Evolutionary conservation across 73 alveolate species (phyloP), one percentile per base, ranked within the genome.

Genomic region (Paramecium primaurelia): DNA sequence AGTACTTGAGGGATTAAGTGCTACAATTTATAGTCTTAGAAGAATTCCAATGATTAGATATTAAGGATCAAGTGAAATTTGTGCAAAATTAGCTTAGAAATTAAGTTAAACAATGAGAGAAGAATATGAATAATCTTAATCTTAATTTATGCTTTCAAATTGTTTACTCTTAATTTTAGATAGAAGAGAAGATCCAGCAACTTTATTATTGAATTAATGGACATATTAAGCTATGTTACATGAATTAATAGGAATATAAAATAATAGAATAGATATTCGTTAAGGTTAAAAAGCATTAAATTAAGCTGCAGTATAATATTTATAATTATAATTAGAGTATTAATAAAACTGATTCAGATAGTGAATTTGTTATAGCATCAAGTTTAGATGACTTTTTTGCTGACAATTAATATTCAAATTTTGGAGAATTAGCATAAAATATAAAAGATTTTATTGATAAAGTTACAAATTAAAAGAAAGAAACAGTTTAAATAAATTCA

Each of bases 161-260:
- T 83, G 93, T 85, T 93, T 93, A 30, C 86, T 98, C 47, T 75
- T 98, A 34, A 85, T 98, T 28, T 54, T 97, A 28, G 99, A 98
- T 92, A 93, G 99, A 89, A 97, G 99, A 96, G 99, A 99, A 88
- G 99, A 99, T 75, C 99, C 99, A 3, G 98, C 98, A 22, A 98
- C 99, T 18, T 99, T 99, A 22, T 91, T 99, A 77, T 95, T 99
- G 71, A 98, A 99, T 93, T 98, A 99, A 92, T 99, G 99, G 99
- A 99, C 99, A 6, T 99, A 99, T 93, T 97, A 99, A 95, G 99
- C 99, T 8, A 99, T 98, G 99, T 94, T 98, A 36, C 99, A 99
- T 93, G 99, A 99, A 93, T 93, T 98, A 32, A 59, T 99, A 37
- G 99, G 99, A n/a, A 95, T 98, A 59, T 92, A 96, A 86, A 97